Evolutionary conservation across 2,329 filamentous ascomycete genomes (phyloP).

Genomic region (Fusarium scirpi): DNA sequence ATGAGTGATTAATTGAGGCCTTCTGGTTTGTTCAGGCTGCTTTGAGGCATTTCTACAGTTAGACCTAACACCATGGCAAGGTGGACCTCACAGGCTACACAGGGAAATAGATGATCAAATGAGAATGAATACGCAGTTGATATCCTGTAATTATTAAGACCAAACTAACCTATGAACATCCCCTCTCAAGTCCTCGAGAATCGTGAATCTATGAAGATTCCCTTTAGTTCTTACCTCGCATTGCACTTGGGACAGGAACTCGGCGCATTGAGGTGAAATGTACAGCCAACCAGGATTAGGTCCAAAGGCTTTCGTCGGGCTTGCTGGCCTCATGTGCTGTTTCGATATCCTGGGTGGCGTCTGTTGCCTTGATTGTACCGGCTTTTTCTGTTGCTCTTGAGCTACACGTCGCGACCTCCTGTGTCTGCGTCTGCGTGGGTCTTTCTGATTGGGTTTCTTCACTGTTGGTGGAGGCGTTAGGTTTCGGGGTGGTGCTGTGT

Average conservation of each 20-base stretch:
- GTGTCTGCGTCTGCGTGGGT: neutral
- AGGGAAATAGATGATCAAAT: neutral
- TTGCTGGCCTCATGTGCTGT: neutral
- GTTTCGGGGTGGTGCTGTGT: too few species aligned
- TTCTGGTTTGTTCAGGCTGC: neutral
- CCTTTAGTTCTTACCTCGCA: neutral
- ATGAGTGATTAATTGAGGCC: neutral
- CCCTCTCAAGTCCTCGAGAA: neutral
- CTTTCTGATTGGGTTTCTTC: neutral
- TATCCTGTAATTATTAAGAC: rapidly evolving
- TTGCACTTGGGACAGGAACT: neutral
- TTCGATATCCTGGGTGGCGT: neutral
- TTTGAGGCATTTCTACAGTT: neutral
- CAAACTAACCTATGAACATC: neutral
- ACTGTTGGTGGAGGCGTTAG: neutral
- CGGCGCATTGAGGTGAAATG: neutral
- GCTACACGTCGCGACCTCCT: neutral
- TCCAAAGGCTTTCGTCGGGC: neutral
- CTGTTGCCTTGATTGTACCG: neutral
- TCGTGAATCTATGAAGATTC: neutral
- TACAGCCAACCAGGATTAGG: neutral
- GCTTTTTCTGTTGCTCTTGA: neutral
- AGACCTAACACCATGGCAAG: neutral
- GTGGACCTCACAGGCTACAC: neutral
- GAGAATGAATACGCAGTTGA: too few species aligned